Evolutionary conservation across 352 stramenopile genomes (phyloP).

Genomic region (Thalassiosira mediterranea): DNA sequence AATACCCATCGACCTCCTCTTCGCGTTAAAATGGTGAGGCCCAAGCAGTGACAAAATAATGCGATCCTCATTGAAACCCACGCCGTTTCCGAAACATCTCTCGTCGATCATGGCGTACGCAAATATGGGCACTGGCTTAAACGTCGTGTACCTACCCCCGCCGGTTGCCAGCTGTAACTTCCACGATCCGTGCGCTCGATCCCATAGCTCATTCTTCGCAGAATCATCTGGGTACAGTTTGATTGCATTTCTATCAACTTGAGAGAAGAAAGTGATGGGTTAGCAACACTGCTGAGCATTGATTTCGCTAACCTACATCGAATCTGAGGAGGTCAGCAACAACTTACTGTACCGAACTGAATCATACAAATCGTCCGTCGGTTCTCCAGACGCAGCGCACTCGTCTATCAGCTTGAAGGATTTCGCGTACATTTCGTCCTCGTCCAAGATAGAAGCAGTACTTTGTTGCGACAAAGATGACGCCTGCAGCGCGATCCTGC

Average conservation of each 20-base stretch:
- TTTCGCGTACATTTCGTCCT: slow-evolving; percentile 48
- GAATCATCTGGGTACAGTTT: slow-evolving; percentile 57
- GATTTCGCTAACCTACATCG: no score
- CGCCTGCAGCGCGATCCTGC: slow-evolving; percentile 3
- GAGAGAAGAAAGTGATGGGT: background rate
- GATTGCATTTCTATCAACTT: slow-evolving; percentile 61
- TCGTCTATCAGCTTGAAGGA: slow-evolving; percentile 60
- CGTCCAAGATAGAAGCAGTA: slow-evolving; percentile 9
- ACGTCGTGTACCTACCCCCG: slow-evolving; percentile 49
- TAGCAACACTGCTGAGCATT: no score
- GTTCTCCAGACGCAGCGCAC: slow-evolving; percentile 36
- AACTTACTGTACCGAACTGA: slow-evolving; percentile 50
- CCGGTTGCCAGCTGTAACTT: slow-evolving; percentile 66
- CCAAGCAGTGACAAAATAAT: slow-evolving; percentile 66
- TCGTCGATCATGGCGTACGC: slow-evolving; percentile 74
- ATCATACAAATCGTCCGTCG: slow-evolving; percentile 57
- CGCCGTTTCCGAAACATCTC: slow-evolving; percentile 67
- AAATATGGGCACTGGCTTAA: slow-evolving; percentile 71
- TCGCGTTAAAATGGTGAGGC: slow-evolving; percentile 61
- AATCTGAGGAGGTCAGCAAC: no score
- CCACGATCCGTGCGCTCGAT: slow-evolving; percentile 65
- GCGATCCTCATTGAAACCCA: slow-evolving; percentile 56
- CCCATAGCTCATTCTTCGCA: slow-evolving; percentile 58
- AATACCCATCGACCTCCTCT: slow-evolving; percentile 60
- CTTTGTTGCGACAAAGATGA: slow-evolving; percentile 7